Percentiles rank a stretch among this genome's conserved stretches.
These are phyloP conservation scores for Pleurotus tuber-regium DNA, from an alignment of 768 basidiomycete species.

Conservation along the genomic window DNA sequence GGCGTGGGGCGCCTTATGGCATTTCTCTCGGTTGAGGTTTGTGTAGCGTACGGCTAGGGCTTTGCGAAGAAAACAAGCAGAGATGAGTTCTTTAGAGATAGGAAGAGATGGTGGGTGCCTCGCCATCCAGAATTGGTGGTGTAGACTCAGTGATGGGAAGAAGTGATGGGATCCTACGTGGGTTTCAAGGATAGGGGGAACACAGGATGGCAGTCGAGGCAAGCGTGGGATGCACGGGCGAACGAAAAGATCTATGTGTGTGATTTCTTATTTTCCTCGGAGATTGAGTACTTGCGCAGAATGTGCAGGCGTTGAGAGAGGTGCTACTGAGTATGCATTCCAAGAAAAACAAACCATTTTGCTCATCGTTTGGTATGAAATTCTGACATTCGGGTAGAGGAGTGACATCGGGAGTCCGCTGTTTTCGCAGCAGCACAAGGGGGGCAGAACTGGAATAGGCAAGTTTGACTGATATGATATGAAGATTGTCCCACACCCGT, in stretches of 20 bases:
- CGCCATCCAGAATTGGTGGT: background rate
- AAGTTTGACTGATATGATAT: slow-evolving; percentile 1
- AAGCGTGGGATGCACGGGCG: background rate
- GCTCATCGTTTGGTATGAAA: background rate
- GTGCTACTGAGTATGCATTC: background rate
- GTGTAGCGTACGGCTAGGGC: no score
- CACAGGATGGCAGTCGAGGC: background rate
- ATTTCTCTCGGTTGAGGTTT: no score
- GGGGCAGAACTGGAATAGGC: background rate
- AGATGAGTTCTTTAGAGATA: background rate
- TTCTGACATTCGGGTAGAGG: background rate
- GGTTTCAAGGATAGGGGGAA: background rate
- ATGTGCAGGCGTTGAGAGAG: background rate
- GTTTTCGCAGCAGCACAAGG: slow-evolving; percentile 9
- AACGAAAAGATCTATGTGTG: slow-evolving; percentile 3
- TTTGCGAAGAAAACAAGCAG: background rate
- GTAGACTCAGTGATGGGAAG: background rate
- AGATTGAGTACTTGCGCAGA: background rate
- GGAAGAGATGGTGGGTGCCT: background rate
- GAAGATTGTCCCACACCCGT: slow-evolving; percentile 9
- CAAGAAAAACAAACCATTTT: background rate
- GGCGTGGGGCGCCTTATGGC: no score
- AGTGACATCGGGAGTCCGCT: background rate
- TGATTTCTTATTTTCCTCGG: slow-evolving; percentile 6
- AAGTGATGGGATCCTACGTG: background rate